phyloP scores from a whole-genome alignment of 176 grass and related monocot species.

The Oryza glaberrima region DNA sequence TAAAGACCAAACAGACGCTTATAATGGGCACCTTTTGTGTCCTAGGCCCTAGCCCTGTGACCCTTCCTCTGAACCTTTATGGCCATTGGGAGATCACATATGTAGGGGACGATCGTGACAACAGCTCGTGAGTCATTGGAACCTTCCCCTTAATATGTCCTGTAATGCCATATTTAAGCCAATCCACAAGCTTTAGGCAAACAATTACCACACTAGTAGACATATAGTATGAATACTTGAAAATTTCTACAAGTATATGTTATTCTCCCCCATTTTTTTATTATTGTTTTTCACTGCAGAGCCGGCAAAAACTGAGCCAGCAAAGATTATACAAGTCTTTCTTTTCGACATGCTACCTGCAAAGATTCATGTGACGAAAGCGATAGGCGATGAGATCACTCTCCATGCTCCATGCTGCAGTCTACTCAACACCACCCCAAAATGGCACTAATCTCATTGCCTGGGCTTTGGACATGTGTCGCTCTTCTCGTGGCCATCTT shows the following conservation, averaged over 20 bases:
- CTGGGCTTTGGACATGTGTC: conserved; percentile 35
- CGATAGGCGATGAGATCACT: conserved; percentile 36
- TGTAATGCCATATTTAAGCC: background rate
- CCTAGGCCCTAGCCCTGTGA: conserved; percentile 2
- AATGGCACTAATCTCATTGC: conserved; percentile 9
- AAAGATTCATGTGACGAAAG: conserved; percentile 51
- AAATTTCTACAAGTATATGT: background rate
- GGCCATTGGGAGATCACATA: background rate
- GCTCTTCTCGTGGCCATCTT: conserved; percentile 16
- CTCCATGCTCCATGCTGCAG: background rate
- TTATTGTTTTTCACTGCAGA: background rate
- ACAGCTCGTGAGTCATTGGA: conserved; percentile 33
- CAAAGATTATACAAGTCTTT: background rate
- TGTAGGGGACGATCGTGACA: conserved; percentile 8
- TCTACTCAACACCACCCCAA: background rate
- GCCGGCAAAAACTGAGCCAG: conserved; percentile 8
- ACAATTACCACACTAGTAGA: background rate
- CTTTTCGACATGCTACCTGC: conserved; percentile 1
- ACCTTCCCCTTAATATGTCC: conserved; percentile 28
- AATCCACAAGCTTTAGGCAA: background rate
- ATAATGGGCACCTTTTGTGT: background rate
- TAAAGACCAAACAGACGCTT: conserved; percentile 1
- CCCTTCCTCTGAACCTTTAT: background rate
- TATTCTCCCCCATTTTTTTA: no score
- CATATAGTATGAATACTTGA: no score